phyloP scores from a whole-genome alignment of 2,329 filamentous ascomycete species.

The Diaporthe sp. region DNA sequence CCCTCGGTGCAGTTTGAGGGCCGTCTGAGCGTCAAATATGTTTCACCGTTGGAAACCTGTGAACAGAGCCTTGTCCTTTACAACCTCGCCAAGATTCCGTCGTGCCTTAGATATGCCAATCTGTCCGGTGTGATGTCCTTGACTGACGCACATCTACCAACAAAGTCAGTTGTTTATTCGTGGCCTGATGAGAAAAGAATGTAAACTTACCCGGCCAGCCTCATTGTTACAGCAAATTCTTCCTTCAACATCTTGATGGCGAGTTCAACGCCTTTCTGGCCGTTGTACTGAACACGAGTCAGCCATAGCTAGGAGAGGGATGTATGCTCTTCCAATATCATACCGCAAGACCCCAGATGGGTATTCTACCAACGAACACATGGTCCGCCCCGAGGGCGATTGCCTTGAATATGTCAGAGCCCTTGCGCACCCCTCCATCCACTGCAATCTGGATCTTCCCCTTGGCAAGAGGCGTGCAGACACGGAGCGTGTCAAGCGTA shows the following conservation, averaged over 20 bases:
- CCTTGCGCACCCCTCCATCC: constrained; percentile 67
- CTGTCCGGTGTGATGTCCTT: constrained; percentile 5
- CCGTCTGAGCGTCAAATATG: not conserved
- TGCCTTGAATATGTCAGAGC: constrained; percentile 69
- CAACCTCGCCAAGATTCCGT: not conserved
- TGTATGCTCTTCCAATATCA: constrained; percentile 38
- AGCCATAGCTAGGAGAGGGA: not conserved
- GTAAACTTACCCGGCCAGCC: constrained; percentile 6
- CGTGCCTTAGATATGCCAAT: not conserved
- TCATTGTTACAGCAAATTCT: constrained; percentile 19
- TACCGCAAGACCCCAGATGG: constrained; percentile 59
- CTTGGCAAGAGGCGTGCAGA: constrained; percentile 63
- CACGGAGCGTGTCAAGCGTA: constrained; percentile 57
- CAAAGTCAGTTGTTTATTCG: not conserved
- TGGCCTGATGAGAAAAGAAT: not conserved
- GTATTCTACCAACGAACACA: constrained; percentile 61
- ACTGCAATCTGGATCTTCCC: constrained; percentile 64
- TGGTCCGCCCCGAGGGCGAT: constrained; percentile 65
- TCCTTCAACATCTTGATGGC: constrained; percentile 21
- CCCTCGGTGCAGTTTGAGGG: not conserved
- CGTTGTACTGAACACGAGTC: not conserved
- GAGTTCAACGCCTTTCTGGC: constrained; percentile 16
- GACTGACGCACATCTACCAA: not conserved
- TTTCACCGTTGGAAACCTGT: too few species aligned
- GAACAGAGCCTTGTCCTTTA: not conserved